These are phyloP conservation scores for Cryphonectria radicalis DNA, from an alignment of 2,329 filamentous ascomycete genomes.

Conservation along the genomic window DNA sequence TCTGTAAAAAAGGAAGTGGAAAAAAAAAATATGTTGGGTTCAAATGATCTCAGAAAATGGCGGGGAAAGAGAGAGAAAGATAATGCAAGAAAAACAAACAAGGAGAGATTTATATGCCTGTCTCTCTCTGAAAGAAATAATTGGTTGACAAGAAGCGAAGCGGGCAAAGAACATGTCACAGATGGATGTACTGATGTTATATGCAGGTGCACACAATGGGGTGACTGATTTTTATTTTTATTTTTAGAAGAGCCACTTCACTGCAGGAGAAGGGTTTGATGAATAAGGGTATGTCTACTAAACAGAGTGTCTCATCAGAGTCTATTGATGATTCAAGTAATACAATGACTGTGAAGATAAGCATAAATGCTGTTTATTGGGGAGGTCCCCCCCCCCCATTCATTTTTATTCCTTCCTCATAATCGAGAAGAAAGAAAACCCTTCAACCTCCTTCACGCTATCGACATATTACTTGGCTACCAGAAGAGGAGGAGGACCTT, in stretches of 20 bases:
- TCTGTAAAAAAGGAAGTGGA: neutral
- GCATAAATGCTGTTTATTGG: too few species aligned
- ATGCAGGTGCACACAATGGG: neutral
- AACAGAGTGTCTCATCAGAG: neutral
- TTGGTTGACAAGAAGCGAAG: neutral
- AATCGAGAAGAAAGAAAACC: neutral
- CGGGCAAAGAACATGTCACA: neutral
- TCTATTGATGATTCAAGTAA: too few species aligned
- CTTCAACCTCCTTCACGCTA: neutral
- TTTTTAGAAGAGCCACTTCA: too few species aligned
- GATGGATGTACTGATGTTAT: neutral
- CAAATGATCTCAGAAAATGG: neutral
- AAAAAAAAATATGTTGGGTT: neutral
- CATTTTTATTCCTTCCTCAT: too few species aligned
- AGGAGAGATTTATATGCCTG: neutral
- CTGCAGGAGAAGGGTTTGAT: neutral
- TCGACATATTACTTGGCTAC: too few species aligned
- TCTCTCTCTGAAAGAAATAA: neutral
- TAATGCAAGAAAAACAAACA: neutral
- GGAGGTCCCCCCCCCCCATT: too few species aligned
- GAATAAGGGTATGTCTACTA: neutral
- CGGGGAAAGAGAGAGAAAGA: neutral
- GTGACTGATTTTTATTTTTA: neutral
- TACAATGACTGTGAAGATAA: too few species aligned
- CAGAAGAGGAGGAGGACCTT: too few species aligned